These are phyloP conservation scores for Saccharomyces mikatae DNA, from an alignment of 805 yeast genomes.

Conservation along the genomic window DNA sequence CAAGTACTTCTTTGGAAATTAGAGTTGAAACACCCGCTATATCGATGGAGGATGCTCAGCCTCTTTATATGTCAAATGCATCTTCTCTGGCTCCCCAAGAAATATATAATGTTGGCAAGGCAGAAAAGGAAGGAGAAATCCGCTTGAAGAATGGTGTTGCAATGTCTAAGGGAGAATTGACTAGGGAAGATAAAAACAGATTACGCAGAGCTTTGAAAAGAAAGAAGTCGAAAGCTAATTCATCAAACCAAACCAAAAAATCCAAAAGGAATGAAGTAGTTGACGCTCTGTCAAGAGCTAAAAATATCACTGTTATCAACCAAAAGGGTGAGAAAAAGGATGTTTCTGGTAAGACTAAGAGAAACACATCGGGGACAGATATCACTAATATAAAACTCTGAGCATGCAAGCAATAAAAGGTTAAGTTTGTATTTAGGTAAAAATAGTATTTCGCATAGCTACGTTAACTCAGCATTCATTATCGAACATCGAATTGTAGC, in stretches of 20 bases:
- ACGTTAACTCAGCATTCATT: background rate
- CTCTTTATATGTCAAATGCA: constrained; percentile 66
- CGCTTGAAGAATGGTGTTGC: constrained; percentile 69
- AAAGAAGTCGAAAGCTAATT: constrained; percentile 50
- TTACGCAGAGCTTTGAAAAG: constrained; percentile 81
- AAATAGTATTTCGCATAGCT: background rate
- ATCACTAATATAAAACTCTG: constrained; percentile 25
- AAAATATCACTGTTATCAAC: constrained; percentile 72
- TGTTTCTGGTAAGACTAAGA: constrained; percentile 57
- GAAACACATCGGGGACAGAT: constrained; percentile 10
- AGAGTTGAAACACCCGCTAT: constrained; percentile 78
- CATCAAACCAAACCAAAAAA: constrained; percentile 34
- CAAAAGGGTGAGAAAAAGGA: constrained; percentile 69
- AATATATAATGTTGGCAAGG: constrained; percentile 49
- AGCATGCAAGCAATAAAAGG: background rate
- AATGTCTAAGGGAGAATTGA: constrained; percentile 71
- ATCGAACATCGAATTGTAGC: background rate
- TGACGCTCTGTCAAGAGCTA: constrained; percentile 62
- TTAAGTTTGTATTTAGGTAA: constrained; percentile 2
- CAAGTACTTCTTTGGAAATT: constrained; percentile 69
- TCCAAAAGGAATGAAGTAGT: constrained; percentile 56
- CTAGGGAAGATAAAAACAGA: constrained; percentile 79
- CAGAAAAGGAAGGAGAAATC: constrained; percentile 51
- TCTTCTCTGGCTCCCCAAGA: constrained; percentile 92
- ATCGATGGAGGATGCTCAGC: constrained; percentile 94